Evolutionary conservation across 2,329 filamentous ascomycete genomes (phyloP).

Genomic region (Zelopaecilomyces penicillatus): DNA sequence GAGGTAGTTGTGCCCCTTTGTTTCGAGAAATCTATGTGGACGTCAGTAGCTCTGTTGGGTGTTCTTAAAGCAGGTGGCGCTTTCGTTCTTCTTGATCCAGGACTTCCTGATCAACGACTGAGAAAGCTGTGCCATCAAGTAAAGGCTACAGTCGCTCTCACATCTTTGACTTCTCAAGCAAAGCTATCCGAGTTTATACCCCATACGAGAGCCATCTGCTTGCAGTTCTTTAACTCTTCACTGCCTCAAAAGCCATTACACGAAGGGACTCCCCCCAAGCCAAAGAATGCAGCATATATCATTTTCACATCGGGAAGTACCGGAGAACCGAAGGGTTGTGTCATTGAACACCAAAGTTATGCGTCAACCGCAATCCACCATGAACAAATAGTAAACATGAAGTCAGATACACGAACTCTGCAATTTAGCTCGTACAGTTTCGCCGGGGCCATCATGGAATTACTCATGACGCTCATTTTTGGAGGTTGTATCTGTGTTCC

Average conservation of each 20-base stretch:
- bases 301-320: conserved; percentile 47
- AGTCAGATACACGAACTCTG: not conserved
- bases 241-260: too few relatives aligned
- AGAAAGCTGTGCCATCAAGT: too few relatives aligned
- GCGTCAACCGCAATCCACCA: too few relatives aligned
- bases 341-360: too few relatives aligned
- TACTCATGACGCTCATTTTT: not conserved
- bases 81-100: not conserved
- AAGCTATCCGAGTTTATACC: too few relatives aligned
- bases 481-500: conserved; percentile 8
- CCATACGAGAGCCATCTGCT: too few relatives aligned
- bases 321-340: conserved; percentile 35
- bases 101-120: too few relatives aligned
- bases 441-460: conserved; percentile 1
- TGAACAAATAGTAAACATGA: not conserved
- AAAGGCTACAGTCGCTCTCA: too few relatives aligned
- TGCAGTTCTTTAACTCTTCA: too few relatives aligned
- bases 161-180: too few relatives aligned
- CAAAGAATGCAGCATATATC: conserved; percentile 17
- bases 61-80: not conserved
- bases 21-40: conserved; percentile 1
- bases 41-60: not conserved
- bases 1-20: not conserved
- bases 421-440: conserved; percentile 3
- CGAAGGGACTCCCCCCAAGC: too few relatives aligned